Evolutionary conservation across 331 rosid species (phyloP).

Genomic region (Malus hybrid): DNA sequence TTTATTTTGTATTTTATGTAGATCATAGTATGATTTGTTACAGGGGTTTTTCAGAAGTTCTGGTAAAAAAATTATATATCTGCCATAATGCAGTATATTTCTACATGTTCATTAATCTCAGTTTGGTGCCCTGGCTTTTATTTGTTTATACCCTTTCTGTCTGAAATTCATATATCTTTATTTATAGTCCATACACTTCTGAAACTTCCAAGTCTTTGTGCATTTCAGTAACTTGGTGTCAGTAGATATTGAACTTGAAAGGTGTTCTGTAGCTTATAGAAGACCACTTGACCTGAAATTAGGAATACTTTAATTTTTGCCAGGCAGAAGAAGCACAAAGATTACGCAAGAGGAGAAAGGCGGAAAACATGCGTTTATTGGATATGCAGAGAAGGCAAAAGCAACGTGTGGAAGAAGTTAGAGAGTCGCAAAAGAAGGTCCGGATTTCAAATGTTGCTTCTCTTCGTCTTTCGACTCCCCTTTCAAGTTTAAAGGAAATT

Average conservation of each 20-base stretch:
- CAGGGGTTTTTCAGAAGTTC: not conserved
- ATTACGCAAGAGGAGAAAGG: conserved; percentile 65
- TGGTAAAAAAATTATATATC: not conserved
- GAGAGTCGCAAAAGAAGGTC: conserved; percentile 88
- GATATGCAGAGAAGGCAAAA: conserved; percentile 73
- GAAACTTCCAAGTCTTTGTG: not conserved
- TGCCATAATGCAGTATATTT: not conserved
- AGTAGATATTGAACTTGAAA: not conserved
- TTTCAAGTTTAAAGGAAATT: not conserved
- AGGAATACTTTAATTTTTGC: not conserved
- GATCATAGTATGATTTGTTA: not conserved
- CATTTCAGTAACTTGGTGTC: not conserved
- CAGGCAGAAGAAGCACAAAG: conserved; percentile 75
- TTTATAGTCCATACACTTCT: not conserved
- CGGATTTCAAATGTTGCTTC: conserved; percentile 7
- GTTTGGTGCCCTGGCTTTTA: not conserved
- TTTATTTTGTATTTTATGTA: not conserved
- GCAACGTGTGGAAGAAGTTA: conserved; percentile 84
- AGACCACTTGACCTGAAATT: not conserved
- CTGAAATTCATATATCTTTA: not conserved
- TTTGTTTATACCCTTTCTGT: not conserved
- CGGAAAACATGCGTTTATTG: conserved; percentile 44
- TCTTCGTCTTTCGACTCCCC: not conserved
- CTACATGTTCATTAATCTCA: not conserved
- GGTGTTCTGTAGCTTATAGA: not conserved